phyloP scores from a whole-genome alignment of 768 basidiomycete genomes.

The Kwoniella newhampshirensis region DNA sequence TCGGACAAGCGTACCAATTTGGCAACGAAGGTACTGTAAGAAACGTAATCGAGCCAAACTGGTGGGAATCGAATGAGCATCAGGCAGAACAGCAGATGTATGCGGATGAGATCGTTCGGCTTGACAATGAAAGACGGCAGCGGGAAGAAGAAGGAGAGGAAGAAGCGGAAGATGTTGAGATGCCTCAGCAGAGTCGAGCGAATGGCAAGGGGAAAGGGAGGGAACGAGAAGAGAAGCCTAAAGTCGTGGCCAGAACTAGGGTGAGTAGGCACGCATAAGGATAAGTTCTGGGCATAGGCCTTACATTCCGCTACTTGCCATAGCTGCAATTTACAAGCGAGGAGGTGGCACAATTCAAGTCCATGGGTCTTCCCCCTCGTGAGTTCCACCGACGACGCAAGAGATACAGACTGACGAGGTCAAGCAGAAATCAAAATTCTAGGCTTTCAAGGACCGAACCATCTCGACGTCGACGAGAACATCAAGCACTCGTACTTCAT shows the following conservation, averaged over 20 bases:
- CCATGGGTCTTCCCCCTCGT: constrained; percentile 76
- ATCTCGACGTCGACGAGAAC: constrained; percentile 81
- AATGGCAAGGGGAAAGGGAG: constrained; percentile 14
- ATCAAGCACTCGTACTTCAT: constrained; percentile 88
- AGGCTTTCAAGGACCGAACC: constrained; percentile 75
- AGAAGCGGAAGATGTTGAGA: constrained; percentile 40
- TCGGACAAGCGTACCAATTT: constrained; percentile 54
- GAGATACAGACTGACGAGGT: neutral
- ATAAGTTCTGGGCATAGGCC: too few relatives aligned
- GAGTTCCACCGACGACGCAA: constrained; percentile 28
- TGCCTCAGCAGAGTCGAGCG: constrained; percentile 20
- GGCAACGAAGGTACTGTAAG: constrained; percentile 44
- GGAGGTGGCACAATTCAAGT: constrained; percentile 77
- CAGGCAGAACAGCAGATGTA: constrained; percentile 28
- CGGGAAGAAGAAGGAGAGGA: constrained; percentile 54
- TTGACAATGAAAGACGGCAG: constrained; percentile 27
- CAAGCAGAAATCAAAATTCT: constrained; percentile 79
- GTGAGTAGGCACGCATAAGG: too few relatives aligned
- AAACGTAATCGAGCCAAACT: constrained; percentile 46
- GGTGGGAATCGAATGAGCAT: constrained; percentile 41
- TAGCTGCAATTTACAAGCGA: constrained; percentile 84
- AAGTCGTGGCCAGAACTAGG: constrained; percentile 41
- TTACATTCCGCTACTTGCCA: neutral
- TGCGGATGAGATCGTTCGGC: constrained; percentile 32
- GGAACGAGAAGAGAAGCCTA: constrained; percentile 25